Conservation (phyloP, 306 rosid species). For the Rosa rugosa region DNA sequence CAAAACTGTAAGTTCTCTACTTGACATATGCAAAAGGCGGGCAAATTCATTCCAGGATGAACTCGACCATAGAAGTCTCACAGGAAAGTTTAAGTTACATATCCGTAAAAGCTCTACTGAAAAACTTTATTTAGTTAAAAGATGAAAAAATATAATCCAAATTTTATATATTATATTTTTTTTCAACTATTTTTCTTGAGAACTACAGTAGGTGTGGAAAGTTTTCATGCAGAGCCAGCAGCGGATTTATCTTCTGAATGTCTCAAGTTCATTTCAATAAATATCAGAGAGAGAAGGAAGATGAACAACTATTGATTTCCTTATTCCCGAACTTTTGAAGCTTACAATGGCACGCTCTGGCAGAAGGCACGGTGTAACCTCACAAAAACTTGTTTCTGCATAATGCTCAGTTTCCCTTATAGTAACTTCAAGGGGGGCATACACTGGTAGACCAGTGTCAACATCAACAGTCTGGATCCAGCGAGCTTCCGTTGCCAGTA, state of each 20-base stretch:
- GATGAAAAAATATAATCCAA: not conserved
- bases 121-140: too few species aligned
- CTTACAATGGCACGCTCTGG: slow-evolving; percentile 92
- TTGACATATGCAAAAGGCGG: slow-evolving; percentile 10
- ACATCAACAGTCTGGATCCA: slow-evolving; percentile 99
- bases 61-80: not conserved
- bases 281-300: not conserved
- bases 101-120: not conserved
- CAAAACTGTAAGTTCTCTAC: slow-evolving; percentile 19
- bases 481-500: slow-evolving; percentile 95
- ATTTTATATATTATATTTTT: too few species aligned
- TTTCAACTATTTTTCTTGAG: not conserved
- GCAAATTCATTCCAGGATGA: slow-evolving; percentile 26
- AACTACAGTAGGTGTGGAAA: not conserved
- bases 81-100: not conserved
- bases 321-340: slow-evolving; percentile 28
- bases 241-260: not conserved
- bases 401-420: slow-evolving; percentile 82
- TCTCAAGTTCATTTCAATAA: not conserved
- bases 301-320: not conserved
- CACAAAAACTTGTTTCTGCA: slow-evolving; percentile 92
- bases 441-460: slow-evolving; percentile 91
- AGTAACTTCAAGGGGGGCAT: slow-evolving; percentile 89
- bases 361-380: slow-evolving; percentile 94
- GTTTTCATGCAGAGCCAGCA: not conserved